Conservation (phyloP, 176 grass and related monocot species). For the Poa pratensis region DNA sequence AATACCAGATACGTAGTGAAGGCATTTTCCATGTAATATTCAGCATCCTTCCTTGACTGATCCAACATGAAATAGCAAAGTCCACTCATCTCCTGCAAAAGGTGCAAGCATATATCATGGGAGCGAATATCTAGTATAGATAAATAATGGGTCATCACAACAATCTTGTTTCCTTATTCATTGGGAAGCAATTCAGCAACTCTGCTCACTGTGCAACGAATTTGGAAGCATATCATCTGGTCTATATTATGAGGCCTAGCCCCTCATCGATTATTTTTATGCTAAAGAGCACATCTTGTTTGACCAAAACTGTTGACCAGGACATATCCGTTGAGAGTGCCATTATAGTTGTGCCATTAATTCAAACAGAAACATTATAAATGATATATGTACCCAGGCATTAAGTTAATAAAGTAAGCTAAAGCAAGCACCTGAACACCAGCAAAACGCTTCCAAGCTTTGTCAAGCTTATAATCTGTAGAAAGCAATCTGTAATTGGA, state of each 20-base stretch:
- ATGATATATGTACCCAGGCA: constrained; percentile 7
- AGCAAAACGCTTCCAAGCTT: constrained; percentile 93
- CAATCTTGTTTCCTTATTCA: constrained; percentile 28
- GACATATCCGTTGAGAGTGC: constrained; percentile 14
- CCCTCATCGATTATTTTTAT: constrained; percentile 1
- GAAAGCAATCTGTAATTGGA: constrained; percentile 95
- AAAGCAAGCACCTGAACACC: constrained; percentile 81
- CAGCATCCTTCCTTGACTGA: constrained; percentile 95
- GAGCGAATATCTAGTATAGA: constrained; percentile 32
- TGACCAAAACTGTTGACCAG: not conserved
- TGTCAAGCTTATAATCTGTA: constrained; percentile 98
- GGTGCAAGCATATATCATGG: constrained; percentile 37
- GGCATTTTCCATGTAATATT: constrained; percentile 97
- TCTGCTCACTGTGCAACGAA: not conserved
- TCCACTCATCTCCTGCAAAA: constrained; percentile 91
- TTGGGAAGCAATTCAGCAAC: constrained; percentile 20
- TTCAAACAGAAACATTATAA: constrained; percentile 18
- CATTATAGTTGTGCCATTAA: not conserved
- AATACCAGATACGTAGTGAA: constrained; percentile 91
- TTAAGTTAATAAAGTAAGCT: not conserved
- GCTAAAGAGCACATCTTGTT: constrained; percentile 23
- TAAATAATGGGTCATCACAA: constrained; percentile 14
- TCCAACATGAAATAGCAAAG: constrained; percentile 98
- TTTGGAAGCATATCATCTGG: constrained; percentile 8
- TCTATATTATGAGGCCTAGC: constrained; percentile 21